A percentile compares a stretch with the other conserved stretches of the same genome.
These are phyloP conservation scores for Rugosomyces carneus DNA, from an alignment of 1,284 basidiomycete species.

Conservation along the genomic window DNA sequence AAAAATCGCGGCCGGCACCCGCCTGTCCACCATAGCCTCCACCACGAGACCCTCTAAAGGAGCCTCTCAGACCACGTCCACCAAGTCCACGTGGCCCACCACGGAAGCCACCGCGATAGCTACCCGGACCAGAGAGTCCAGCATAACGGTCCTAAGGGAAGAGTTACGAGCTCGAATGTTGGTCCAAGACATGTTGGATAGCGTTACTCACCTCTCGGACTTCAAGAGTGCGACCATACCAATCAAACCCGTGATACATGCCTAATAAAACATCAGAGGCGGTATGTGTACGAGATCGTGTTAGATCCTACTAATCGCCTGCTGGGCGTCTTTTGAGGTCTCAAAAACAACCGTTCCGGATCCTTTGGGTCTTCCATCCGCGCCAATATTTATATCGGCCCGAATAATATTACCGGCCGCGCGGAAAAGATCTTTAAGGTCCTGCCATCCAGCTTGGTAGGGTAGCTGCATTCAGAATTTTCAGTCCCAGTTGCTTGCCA, in stretches of 20 bases:
- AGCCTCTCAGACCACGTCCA: conserved; percentile 44
- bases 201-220: conserved; percentile 72
- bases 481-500: background rate
- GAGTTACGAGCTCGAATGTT: conserved; percentile 8
- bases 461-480: conserved; percentile 58
- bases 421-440: conserved; percentile 95
- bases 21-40: conserved; percentile 47
- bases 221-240: conserved; percentile 89
- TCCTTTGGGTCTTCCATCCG: conserved; percentile 90
- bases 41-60: conserved; percentile 53
- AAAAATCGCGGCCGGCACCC: conserved; percentile 62
- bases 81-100: conserved; percentile 34
- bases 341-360: conserved; percentile 95
- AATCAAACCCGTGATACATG: conserved; percentile 94
- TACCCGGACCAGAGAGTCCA: conserved; percentile 63
- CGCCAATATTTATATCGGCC: conserved; percentile 89
- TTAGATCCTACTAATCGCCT: conserved; percentile 75
- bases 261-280: conserved; percentile 34
- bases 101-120: conserved; percentile 36
- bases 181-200: background rate
- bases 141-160: conserved; percentile 77
- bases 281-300: background rate
- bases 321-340: conserved; percentile 82
- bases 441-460: conserved; percentile 96
- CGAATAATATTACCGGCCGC: conserved; percentile 90